Evolutionary conservation across 176 grass and related monocot species (phyloP).

Genomic region (Paspalum vaginatum): DNA sequence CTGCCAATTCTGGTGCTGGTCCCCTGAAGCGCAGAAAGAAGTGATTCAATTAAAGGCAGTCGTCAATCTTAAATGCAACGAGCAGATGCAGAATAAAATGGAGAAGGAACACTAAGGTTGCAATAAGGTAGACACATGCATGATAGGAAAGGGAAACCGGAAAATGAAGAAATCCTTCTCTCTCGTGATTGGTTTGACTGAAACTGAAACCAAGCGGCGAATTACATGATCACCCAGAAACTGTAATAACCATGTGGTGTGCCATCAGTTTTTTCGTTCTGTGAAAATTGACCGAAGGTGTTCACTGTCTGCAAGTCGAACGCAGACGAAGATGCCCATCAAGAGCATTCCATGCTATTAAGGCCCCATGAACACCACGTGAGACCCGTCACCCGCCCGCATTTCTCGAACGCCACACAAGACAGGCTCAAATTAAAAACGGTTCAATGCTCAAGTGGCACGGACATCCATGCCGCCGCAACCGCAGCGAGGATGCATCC

Average conservation of each 20-base stretch:
- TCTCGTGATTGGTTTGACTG: not conserved
- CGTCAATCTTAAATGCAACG: not conserved
- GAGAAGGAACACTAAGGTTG: not conserved
- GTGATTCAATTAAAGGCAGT: not conserved
- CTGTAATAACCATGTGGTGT: not conserved
- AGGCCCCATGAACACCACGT: not conserved
- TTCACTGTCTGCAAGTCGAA: not conserved
- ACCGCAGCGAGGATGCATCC: not conserved
- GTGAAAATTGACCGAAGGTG: not conserved
- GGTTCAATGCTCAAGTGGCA: not conserved
- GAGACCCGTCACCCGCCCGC: not conserved
- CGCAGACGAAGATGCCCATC: not conserved
- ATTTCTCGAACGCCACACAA: not conserved
- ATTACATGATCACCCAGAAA: not conserved
- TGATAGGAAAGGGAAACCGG: too few species aligned
- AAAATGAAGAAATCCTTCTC: too few species aligned
- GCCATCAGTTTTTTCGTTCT: not conserved
- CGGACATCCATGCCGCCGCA: not conserved
- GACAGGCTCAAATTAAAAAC: not conserved
- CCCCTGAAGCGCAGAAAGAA: conserved; percentile 55
- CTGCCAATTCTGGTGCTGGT: conserved; percentile 84
- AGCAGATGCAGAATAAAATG: conserved; percentile 4
- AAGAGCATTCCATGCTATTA: not conserved
- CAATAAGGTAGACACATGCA: not conserved
- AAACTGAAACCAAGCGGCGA: not conserved